These are phyloP conservation scores for Geotrichum cucujoidarum DNA, from an alignment of 1,139 yeast genomes.

Conservation along the genomic window DNA sequence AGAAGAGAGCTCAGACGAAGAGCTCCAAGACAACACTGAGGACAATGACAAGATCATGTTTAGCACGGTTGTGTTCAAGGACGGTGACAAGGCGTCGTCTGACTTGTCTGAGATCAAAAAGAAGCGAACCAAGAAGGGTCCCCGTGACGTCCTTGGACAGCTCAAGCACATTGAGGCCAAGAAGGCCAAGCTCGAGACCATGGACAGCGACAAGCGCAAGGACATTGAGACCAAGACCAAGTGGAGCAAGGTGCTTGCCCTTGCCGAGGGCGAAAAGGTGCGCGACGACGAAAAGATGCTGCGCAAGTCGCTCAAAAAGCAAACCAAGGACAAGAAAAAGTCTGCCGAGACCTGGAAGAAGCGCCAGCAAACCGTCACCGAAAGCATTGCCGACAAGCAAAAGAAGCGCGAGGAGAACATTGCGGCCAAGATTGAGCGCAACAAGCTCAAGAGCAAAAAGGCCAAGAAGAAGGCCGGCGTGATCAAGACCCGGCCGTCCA, in stretches of 20 bases:
- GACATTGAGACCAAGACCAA: slow-evolving; percentile 64
- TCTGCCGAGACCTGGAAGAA: slow-evolving; percentile 86
- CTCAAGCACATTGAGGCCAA: slow-evolving; percentile 68
- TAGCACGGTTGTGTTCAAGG: slow-evolving; percentile 77
- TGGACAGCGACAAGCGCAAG: slow-evolving; percentile 61
- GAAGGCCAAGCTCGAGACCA: slow-evolving; percentile 54
- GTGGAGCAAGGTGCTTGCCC: slow-evolving; percentile 81
- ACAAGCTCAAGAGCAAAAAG: slow-evolving; percentile 50
- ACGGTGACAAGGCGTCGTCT: slow-evolving; percentile 76
- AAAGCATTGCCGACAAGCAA: slow-evolving; percentile 65
- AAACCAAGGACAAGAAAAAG: slow-evolving; percentile 72
- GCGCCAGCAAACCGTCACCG: slow-evolving; percentile 65
- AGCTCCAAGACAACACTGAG: slow-evolving; percentile 25
- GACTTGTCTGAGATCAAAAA: slow-evolving; percentile 63
- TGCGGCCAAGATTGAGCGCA: slow-evolving; percentile 66
- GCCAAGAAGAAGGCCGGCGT: slow-evolving; percentile 45
- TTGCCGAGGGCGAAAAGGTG: slow-evolving; percentile 81
- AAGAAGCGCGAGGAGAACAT: slow-evolving; percentile 82
- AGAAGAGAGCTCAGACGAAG: slow-evolving; percentile 6
- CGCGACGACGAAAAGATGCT: slow-evolving; percentile 86
- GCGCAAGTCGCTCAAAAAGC: slow-evolving; percentile 78
- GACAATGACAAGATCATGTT: slow-evolving; percentile 46
- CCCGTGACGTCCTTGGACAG: slow-evolving; percentile 85
- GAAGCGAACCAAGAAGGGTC: slow-evolving; percentile 64
- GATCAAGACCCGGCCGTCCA: neutral